Conservation (phyloP, 2,329 filamentous ascomycete genomes). For the Calonectria hawksworthii region DNA sequence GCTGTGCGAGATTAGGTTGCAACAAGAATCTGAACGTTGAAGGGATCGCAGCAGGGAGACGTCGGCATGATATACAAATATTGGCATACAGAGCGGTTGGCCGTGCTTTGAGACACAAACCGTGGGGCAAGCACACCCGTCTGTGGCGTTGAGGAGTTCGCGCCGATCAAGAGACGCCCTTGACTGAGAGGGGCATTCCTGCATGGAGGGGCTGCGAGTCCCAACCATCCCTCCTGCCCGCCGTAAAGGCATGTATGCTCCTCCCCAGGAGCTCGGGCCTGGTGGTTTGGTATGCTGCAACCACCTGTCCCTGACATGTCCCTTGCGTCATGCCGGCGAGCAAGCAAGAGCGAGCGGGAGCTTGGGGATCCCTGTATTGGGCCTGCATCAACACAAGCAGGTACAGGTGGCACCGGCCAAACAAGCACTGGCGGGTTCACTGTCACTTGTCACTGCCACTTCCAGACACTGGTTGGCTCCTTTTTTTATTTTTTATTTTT, state of each 20-base stretch:
- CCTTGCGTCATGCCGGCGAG: constrained; percentile 40
- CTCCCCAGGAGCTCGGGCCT: constrained; percentile 35
- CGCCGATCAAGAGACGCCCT: constrained; percentile 40
- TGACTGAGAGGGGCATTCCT: constrained; percentile 48
- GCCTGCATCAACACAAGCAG: background rate
- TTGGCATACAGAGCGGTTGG: constrained; percentile 38
- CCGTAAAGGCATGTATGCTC: constrained; percentile 39
- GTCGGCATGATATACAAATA: constrained; percentile 49
- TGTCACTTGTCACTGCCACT: background rate
- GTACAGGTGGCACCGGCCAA: background rate
- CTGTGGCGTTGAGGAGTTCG: constrained; percentile 36
- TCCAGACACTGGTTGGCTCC: background rate
- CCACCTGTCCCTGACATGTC: constrained; percentile 32
- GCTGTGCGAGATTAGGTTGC: constrained; percentile 40
- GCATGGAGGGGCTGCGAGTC: constrained; percentile 38
- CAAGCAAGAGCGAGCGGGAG: background rate
- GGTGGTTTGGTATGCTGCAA: constrained; percentile 41
- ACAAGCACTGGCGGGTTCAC: background rate
- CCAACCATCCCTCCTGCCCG: constrained; percentile 43
- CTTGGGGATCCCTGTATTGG: background rate
- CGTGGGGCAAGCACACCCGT: constrained; percentile 43
- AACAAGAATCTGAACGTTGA: constrained; percentile 37
- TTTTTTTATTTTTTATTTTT: background rate
- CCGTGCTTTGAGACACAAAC: constrained; percentile 41
- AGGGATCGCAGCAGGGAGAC: constrained; percentile 43